Conservation (phyloP, 1,284 basidiomycete genomes). For the Apiotrichum mycotoxinovorans region DNA sequence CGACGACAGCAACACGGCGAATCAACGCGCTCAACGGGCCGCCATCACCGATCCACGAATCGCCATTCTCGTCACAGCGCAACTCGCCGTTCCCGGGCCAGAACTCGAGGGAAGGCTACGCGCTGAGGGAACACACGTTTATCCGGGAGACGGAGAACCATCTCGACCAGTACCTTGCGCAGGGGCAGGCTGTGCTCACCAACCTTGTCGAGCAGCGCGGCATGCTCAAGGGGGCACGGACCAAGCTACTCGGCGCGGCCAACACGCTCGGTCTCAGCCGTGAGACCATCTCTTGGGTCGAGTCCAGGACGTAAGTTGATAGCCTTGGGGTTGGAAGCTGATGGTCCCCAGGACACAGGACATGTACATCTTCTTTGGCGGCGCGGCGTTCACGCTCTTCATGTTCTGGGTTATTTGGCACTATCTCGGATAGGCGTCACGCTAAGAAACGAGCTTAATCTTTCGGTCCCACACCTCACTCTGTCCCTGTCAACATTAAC, state of each 20-base stretch:
- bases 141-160: slow-evolving; percentile 72
- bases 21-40: slow-evolving; percentile 54
- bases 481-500: too few species aligned
- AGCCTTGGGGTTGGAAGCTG: slow-evolving; percentile 12
- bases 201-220: slow-evolving; percentile 86
- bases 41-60: slow-evolving; percentile 44
- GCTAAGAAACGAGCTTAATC: not conserved
- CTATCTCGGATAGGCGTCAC: slow-evolving; percentile 65
- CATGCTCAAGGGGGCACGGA: slow-evolving; percentile 85
- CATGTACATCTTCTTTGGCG: slow-evolving; percentile 82
- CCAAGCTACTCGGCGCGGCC: slow-evolving; percentile 75
- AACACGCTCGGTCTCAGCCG: slow-evolving; percentile 88
- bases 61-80: slow-evolving; percentile 32
- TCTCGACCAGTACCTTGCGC: slow-evolving; percentile 83
- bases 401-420: slow-evolving; percentile 87
- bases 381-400: slow-evolving; percentile 79
- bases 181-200: slow-evolving; percentile 82
- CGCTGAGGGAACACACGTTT: slow-evolving; percentile 80
- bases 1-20: slow-evolving; percentile 45
- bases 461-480: too few species aligned
- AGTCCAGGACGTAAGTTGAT: slow-evolving; percentile 69
- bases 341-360: slow-evolving; percentile 70
- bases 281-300: slow-evolving; percentile 92
- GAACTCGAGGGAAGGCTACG: slow-evolving; percentile 64
- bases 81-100: slow-evolving; percentile 49